A percentile compares a stretch with the other conserved stretches of the same genome.
Conservation (phyloP, 108 stramenopile species). For the Nitzschia sp. region DNA sequence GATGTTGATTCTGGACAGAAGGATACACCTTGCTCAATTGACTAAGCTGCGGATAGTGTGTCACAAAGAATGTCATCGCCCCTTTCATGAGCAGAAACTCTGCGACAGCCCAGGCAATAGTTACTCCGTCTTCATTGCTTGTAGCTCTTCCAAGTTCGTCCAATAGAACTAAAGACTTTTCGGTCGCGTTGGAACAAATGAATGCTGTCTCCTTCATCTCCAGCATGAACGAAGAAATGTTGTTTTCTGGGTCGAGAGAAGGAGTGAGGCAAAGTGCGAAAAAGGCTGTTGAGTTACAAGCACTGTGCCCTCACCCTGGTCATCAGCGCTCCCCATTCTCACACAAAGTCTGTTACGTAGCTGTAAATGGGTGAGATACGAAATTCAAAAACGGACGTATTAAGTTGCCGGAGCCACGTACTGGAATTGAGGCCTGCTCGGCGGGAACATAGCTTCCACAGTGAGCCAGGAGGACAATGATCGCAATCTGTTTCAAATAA, state of each 20-base stretch:
- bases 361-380: slow-evolving; percentile 1
- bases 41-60: slow-evolving; percentile 83
- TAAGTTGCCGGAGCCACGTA: slow-evolving; percentile 13
- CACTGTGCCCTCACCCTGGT: slow-evolving; percentile 63
- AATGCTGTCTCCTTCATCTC: slow-evolving; percentile 95
- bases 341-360: slow-evolving; percentile 79
- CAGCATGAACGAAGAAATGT: slow-evolving; percentile 92
- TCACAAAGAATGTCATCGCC: slow-evolving; percentile 88
- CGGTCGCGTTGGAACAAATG: slow-evolving; percentile 81
- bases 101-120: slow-evolving; percentile 87
- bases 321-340: slow-evolving; percentile 89
- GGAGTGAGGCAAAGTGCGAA: background rate
- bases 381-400: background rate
- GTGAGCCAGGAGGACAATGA: slow-evolving; percentile 90
- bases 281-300: background rate
- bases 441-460: slow-evolving; percentile 94
- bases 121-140: slow-evolving; percentile 92
- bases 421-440: slow-evolving; percentile 80
- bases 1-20: slow-evolving; percentile 79
- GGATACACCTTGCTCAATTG: slow-evolving; percentile 72
- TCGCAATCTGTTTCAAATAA: slow-evolving; percentile 90
- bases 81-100: slow-evolving; percentile 74
- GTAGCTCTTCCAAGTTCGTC: slow-evolving; percentile 97
- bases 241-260: slow-evolving; percentile 55
- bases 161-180: slow-evolving; percentile 84